Evolutionary conservation across 768 basidiomycete species (phyloP).

Genomic region (Heimioporus sp.): DNA sequence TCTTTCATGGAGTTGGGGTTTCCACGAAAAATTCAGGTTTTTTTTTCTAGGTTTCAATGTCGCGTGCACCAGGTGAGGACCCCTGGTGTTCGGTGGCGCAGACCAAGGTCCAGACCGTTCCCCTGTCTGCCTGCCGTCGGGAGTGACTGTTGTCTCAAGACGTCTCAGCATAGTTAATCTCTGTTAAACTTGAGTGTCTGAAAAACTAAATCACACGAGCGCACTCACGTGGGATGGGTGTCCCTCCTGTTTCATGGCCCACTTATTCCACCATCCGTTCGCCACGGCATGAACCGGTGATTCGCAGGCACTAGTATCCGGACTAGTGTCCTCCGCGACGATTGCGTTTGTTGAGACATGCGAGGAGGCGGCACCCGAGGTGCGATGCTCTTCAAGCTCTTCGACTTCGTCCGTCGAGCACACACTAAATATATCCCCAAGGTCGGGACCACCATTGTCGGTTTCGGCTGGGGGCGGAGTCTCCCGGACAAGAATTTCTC

Average conservation of each 20-base stretch:
- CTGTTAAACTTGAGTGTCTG: constrained; percentile 20
- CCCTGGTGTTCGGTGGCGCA: constrained; percentile 23
- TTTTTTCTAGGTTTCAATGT: constrained; percentile 21
- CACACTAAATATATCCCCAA: constrained; percentile 43
- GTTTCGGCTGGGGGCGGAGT: constrained; percentile 25
- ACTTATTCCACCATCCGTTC: constrained; percentile 52
- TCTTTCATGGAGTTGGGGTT: constrained; percentile 7
- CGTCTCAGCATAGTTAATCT: constrained; percentile 37
- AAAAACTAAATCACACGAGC: constrained; percentile 5
- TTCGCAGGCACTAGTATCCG: constrained; percentile 23
- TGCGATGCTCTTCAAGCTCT: constrained; percentile 21
- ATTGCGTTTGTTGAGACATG: constrained; percentile 14
- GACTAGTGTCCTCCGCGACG: constrained; percentile 27
- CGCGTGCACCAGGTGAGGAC: constrained; percentile 16
- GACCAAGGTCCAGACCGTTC: constrained; percentile 23
- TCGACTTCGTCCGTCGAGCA: constrained; percentile 47
- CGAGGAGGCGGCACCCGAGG: constrained; percentile 35
- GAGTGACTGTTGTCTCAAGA: constrained; percentile 47
- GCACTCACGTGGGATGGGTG: constrained; percentile 16
- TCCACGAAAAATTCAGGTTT: constrained; percentile 9
- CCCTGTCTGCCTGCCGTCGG: constrained; percentile 41
- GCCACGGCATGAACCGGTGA: constrained; percentile 39
- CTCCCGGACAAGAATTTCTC: constrained; percentile 26
- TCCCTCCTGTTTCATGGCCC: constrained; percentile 36
- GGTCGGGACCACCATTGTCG: constrained; percentile 38